phyloP scores from a whole-genome alignment of 1,139 yeast genomes.

The Saccharomycopsis hybrid region DNA sequence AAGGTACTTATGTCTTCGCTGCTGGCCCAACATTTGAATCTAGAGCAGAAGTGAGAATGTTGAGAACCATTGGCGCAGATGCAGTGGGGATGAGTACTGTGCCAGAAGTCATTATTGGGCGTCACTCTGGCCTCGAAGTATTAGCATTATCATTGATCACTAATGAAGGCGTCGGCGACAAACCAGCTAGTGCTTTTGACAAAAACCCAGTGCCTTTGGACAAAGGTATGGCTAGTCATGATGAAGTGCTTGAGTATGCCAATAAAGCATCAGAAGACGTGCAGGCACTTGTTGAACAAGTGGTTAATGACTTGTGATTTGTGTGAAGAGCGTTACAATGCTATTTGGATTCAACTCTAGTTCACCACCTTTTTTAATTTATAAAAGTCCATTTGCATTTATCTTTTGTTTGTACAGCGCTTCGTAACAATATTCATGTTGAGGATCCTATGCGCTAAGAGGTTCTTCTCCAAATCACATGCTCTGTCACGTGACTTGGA shows the following conservation, averaged over 20 bases:
- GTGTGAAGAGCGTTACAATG: neutral
- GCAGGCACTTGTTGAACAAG: conserved; percentile 57
- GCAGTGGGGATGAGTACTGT: conserved; percentile 98
- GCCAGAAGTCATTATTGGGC: conserved; percentile 89
- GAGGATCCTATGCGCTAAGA: too few relatives aligned
- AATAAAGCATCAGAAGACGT: conserved; percentile 76
- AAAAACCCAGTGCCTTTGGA: conserved; percentile 47
- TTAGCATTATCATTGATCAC: conserved; percentile 84
- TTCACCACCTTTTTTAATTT: too few relatives aligned
- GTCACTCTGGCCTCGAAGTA: conserved; percentile 78
- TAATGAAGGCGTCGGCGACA: conserved; percentile 69
- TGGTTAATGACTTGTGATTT: conserved; percentile 34
- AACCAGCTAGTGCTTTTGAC: conserved; percentile 68
- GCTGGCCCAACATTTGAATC: conserved; percentile 95
- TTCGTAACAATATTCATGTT: too few relatives aligned
- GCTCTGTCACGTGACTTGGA: too few relatives aligned
- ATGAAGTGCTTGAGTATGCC: conserved; percentile 82
- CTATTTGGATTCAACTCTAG: too few relatives aligned
- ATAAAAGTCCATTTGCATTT: too few relatives aligned
- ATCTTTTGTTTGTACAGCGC: too few relatives aligned
- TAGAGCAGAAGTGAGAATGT: conserved; percentile 82
- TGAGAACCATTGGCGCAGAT: conserved; percentile 74
- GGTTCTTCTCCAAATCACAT: too few relatives aligned
- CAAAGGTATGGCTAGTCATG: conserved; percentile 82
- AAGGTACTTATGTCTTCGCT: conserved; percentile 81